Evolutionary conservation across 345 rosid genomes (phyloP).

Genomic region (Eucalyptus tenuipes): DNA sequence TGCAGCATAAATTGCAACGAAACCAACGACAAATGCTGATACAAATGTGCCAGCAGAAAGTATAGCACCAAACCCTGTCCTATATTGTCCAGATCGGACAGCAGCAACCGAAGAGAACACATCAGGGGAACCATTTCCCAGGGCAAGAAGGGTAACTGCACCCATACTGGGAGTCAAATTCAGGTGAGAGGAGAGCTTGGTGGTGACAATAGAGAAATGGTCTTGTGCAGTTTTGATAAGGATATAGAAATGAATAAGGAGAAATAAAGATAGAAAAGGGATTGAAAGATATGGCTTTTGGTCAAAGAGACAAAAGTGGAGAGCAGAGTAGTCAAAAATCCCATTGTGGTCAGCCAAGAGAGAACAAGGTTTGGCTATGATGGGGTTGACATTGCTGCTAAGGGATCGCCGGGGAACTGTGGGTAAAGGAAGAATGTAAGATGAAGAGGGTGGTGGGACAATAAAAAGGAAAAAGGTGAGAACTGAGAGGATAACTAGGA

Average conservation of each 20-base stretch:
- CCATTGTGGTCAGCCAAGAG: slow-evolving; percentile 7
- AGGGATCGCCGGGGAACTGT: slow-evolving; percentile 28
- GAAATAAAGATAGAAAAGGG: slow-evolving; percentile 38
- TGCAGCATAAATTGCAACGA: slow-evolving; percentile 83
- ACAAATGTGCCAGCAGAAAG: slow-evolving; percentile 89
- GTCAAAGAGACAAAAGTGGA: slow-evolving; percentile 55
- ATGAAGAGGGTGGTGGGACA: neutral
- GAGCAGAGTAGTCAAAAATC: slow-evolving; percentile 46
- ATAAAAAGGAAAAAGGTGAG: slow-evolving; percentile 33
- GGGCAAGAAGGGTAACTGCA: slow-evolving; percentile 81
- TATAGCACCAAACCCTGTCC: slow-evolving; percentile 91
- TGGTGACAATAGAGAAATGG: slow-evolving; percentile 86
- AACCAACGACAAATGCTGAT: slow-evolving; percentile 87
- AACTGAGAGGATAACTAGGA: slow-evolving; percentile 28
- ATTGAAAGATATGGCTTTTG: slow-evolving; percentile 36
- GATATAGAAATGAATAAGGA: slow-evolving; percentile 65
- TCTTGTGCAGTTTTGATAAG: slow-evolving; percentile 92
- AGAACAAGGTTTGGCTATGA: slow-evolving; percentile 27
- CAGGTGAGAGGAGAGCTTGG: slow-evolving; percentile 62
- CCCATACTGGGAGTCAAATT: slow-evolving; percentile 84
- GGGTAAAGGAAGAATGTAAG: neutral
- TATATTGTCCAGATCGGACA: slow-evolving; percentile 64
- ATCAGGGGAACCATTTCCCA: slow-evolving; percentile 95
- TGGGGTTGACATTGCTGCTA: neutral
- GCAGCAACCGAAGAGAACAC: slow-evolving; percentile 86